Evolutionary conservation across 257 asterid species (phyloP).

Genomic region (Jasminum sambac): DNA sequence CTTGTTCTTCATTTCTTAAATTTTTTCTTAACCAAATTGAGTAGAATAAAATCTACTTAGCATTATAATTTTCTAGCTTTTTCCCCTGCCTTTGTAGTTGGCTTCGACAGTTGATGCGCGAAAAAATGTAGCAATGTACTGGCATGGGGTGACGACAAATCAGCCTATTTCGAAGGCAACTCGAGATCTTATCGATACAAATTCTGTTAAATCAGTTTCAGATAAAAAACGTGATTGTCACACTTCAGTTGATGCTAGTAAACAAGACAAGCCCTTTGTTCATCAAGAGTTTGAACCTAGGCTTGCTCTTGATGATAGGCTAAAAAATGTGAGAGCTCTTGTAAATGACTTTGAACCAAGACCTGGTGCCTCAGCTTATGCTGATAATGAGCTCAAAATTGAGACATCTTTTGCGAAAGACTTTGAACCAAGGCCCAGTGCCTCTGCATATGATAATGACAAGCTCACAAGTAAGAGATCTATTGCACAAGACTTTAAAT

Average conservation of each 20-base stretch:
- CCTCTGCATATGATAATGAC: too few relatives aligned
- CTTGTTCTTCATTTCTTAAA: too few relatives aligned
- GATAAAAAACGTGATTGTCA: conserved; percentile 18
- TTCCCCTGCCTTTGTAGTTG: conserved; percentile 24
- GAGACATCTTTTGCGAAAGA: not conserved
- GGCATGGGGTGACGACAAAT: conserved; percentile 28
- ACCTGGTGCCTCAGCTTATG: not conserved
- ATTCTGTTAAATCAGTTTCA: conserved; percentile 7
- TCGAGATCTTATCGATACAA: conserved; percentile 11
- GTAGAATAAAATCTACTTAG: not conserved
- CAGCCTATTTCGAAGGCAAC: conserved; percentile 16
- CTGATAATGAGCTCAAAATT: not conserved
- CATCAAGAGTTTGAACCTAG: too few relatives aligned
- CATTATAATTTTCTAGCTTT: not conserved
- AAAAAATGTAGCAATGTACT: conserved; percentile 30
- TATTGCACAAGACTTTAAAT: too few relatives aligned
- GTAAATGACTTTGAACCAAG: conserved; percentile 25
- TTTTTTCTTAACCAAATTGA: not conserved
- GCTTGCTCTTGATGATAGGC: not conserved
- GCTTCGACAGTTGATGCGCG: conserved; percentile 30
- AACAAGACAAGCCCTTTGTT: not conserved
- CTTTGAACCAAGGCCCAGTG: conserved; percentile 32
- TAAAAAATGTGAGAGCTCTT: not conserved
- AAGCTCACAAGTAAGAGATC: too few relatives aligned
- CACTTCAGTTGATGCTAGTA: not conserved